These are phyloP conservation scores for Diaporthe humulicola DNA, from an alignment of 2,329 filamentous ascomycete genomes.

Conservation along the genomic window DNA sequence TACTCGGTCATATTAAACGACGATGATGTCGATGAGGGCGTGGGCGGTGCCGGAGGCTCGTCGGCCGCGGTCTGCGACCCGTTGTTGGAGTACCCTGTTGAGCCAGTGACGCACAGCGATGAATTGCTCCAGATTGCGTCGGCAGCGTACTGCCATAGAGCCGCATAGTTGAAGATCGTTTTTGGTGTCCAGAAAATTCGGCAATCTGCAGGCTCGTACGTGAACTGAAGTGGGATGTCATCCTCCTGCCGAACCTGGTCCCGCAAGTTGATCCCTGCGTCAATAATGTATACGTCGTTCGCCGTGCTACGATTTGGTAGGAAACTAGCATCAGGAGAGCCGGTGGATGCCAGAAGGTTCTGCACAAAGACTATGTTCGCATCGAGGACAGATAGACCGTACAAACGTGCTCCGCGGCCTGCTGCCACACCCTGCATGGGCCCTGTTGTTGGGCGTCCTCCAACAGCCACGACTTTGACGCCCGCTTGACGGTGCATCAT, in stretches of 20 bases:
- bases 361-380: slow-evolving; percentile 31
- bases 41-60: neutral
- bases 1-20: neutral
- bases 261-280: slow-evolving; percentile 44
- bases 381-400: slow-evolving; percentile 41
- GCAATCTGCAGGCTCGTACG: slow-evolving; percentile 72
- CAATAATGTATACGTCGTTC: slow-evolving; percentile 39
- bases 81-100: neutral
- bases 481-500: slow-evolving; percentile 52
- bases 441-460: slow-evolving; percentile 66
- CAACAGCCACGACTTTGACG: slow-evolving; percentile 71
- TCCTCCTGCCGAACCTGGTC: slow-evolving; percentile 43
- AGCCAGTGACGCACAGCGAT: neutral
- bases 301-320: neutral
- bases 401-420: slow-evolving; percentile 66
- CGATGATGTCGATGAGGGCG: neutral
- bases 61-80: neutral
- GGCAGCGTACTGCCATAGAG: slow-evolving; percentile 59
- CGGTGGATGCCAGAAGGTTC: slow-evolving; percentile 29
- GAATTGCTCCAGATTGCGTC: slow-evolving; percentile 29
- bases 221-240: slow-evolving; percentile 67
- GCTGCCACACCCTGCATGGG: slow-evolving; percentile 76
- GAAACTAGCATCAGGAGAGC: neutral
- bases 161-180: slow-evolving; percentile 64
- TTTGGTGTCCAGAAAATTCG: slow-evolving; percentile 69